Evolutionary conservation across 331 rosid species (phyloP).

Genomic region (Spiraea crenata): DNA sequence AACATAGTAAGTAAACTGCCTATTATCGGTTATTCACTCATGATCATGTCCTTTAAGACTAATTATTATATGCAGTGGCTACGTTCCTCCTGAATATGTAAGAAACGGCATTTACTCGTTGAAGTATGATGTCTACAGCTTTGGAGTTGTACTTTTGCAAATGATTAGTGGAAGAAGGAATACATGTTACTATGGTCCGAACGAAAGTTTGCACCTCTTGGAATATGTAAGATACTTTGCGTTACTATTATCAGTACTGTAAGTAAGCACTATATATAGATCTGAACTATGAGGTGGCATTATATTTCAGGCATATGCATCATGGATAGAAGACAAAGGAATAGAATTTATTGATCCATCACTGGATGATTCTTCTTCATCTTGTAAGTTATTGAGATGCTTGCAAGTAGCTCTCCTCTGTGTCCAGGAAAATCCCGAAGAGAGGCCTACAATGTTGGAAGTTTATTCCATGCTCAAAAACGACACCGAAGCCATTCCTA

Average conservation of each 20-base stretch:
- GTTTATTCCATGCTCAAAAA: conserved; percentile 43
- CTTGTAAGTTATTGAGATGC: conserved; percentile 52
- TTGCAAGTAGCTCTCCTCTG: conserved; percentile 51
- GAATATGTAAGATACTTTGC: conserved; percentile 40
- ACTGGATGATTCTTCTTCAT: conserved; percentile 43
- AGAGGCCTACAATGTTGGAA: conserved; percentile 55
- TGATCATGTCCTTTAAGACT: not conserved
- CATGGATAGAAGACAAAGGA: conserved; percentile 43
- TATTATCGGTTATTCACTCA: not conserved
- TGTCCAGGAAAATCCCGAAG: conserved; percentile 46
- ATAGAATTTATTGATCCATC: conserved; percentile 39
- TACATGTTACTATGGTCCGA: conserved; percentile 40
- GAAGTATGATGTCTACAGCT: conserved; percentile 49
- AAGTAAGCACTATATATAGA: not conserved
- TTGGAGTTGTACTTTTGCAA: conserved; percentile 50
- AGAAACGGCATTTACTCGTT: conserved; percentile 53
- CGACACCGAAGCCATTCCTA: conserved; percentile 24
- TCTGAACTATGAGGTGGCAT: not conserved
- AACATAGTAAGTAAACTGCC: conserved; percentile 48
- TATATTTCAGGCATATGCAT: conserved; percentile 37
- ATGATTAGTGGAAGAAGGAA: conserved; percentile 57
- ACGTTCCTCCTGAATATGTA: conserved; percentile 61
- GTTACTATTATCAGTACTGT: not conserved
- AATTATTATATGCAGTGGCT: conserved; percentile 41
- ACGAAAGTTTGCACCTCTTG: conserved; percentile 44